Base-by-base conservation (phyloP, 2,329 filamentous ascomycete species). In the Clarireedia monteithiana region DNA sequence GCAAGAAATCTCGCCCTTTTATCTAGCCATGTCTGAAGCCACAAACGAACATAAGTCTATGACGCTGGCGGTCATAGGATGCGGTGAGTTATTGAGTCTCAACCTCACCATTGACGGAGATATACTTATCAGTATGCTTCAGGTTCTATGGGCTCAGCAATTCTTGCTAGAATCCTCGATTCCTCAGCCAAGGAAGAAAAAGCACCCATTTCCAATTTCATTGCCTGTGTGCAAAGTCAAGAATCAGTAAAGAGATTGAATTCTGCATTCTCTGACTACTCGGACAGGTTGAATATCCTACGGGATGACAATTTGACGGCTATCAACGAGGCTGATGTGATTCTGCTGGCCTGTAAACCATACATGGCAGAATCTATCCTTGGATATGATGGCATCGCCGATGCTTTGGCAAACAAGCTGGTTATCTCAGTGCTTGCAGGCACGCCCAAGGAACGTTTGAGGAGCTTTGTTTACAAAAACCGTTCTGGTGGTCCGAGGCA, bases 361-460 rank as follows among this genome's bases (percentile, higher is more conserved):
- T 50, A 55, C n/a, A 55, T 55, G 53, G 53, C 53, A 14, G 47
- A 55, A 27, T 47, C 30, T 24, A 48, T 55, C 44, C 53, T 55
- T 26, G 38, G 53, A 7, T 27, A 38, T 44, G 6, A 38, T 50
- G 53, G 53, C 9, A 48, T 55, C 14, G 53, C 46, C 6, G 39
- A 55, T 30, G 53, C 53, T 42, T 45, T 55, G 20, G 6, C 46
- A 50, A 50, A 55, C 20, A 55, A 55, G 30, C 53, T 55, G n/a
- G 39, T 55, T 42, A 55, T 55, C 27, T 55, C 53, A 12, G 53
- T 55, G n/a, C 34, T 55, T 27, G 53, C 53, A 10, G 53, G 53
- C 10, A 50, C 53, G 10, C 30, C 53, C 6, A 34, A 40, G 14
- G 47, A 50, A 9, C 47, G 50, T 6, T 23, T 55, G n/a, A 50